Conservation (phyloP, 2,329 filamentous ascomycete genomes). For the Colletotrichum coccodes region DNA sequence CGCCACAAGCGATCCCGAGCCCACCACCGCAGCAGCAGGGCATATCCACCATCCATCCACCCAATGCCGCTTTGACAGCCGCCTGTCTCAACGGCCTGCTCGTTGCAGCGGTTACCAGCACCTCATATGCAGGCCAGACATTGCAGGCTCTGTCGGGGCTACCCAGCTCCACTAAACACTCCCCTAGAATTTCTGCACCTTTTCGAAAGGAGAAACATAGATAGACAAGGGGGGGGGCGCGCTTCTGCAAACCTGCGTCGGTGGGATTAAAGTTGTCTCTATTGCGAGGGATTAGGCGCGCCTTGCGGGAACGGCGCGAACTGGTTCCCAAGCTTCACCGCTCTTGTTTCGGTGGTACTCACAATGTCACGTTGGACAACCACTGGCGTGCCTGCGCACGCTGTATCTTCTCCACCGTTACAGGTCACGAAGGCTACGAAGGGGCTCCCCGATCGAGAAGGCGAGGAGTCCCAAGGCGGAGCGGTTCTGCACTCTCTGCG, state of each 20-base stretch:
- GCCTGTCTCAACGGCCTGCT: constrained; percentile 27
- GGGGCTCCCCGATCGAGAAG: constrained; percentile 2
- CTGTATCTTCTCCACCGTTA: not conserved
- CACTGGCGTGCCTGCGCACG: not conserved
- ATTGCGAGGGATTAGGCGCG: not conserved
- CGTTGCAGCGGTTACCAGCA: constrained; percentile 12
- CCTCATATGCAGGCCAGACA: constrained; percentile 16
- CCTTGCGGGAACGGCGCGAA: not conserved
- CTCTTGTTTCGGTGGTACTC: not conserved
- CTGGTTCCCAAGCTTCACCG: not conserved
- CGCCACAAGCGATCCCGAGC: not conserved
- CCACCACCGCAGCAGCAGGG: not conserved
- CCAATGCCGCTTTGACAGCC: constrained; percentile 23
- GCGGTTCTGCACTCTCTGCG: not conserved
- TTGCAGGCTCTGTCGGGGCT: constrained; percentile 8
- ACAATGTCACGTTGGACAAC: not conserved
- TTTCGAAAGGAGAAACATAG: not conserved
- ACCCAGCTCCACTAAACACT: not conserved
- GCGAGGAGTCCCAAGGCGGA: not conserved
- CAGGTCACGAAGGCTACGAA: not conserved
- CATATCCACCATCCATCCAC: not conserved
- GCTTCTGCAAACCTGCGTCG: not conserved
- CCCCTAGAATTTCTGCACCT: not conserved
- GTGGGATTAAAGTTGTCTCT: not conserved
- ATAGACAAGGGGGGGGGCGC: not conserved